Base-by-base conservation (phyloP, 768 basidiomycete genomes). In the Mycena maculata region DNA sequence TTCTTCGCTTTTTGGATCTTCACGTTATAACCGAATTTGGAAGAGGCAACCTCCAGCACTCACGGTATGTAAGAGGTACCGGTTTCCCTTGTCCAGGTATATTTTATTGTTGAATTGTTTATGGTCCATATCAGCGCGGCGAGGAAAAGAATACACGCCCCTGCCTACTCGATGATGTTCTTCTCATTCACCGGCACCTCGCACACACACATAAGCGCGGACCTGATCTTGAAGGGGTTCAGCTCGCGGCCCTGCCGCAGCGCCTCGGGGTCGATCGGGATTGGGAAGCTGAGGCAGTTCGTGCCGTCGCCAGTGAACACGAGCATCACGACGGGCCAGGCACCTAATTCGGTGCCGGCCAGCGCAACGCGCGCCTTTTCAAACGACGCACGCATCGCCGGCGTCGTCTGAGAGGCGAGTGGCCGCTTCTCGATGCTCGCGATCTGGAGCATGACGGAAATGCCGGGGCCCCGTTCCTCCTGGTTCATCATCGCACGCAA, bases 11-110 rank as follows among this genome's bases (percentile, higher is more conserved):
- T 64, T 55, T 64, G n/a, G 4, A 10, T 39, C 3, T 12, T 23
- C 8, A 25, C 28, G 18, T 65, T 6, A 59, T 56, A 18, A 36
- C 12, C 38, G 22, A 9, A 23, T 23, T 11, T 15, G 8, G 15
- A 28, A 2, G 6, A 16, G 11, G 18, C 15, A 27, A 18, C 4
- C 12, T 22, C n/a, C 12, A 25, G 18, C 47, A 2, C 56, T 45
- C 39, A 65, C 63, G 31, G 63, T 52, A 31, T 59, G 63, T 11
- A 65, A 33, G 18, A 65, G 63, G 15, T 65, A 65, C 12, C 44
- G 44, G 44, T 65, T 65, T 39, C 48, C 47, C 42, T 65, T 65
- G 33, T 65, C 63, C 63, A 65, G 58, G 38, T 65, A 65, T 33
- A 65, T 58, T 9, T 50, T 41, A n/a, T 65, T 65, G 20, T 65